phyloP scores from a whole-genome alignment of 495 filamentous ascomycete species.

The Neurospora terricola region DNA sequence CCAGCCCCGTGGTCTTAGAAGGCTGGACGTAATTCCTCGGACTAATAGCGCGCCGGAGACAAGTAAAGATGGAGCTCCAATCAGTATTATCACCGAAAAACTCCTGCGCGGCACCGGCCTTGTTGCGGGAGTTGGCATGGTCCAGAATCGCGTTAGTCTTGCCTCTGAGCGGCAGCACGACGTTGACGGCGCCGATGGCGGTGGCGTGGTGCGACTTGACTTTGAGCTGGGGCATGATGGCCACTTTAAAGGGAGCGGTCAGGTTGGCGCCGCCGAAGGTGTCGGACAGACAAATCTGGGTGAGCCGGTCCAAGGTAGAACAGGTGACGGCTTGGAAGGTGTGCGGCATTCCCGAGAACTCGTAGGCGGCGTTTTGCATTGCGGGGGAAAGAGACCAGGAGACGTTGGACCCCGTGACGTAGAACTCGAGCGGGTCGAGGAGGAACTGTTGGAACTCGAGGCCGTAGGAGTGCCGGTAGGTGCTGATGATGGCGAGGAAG shows the following conservation, averaged over 20 bases:
- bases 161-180: slow-evolving; percentile 63
- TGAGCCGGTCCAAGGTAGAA: slow-evolving; percentile 52
- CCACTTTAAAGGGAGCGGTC: slow-evolving; percentile 66
- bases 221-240: slow-evolving; percentile 56
- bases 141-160: slow-evolving; percentile 49
- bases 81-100: slow-evolving; percentile 83
- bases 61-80: slow-evolving; percentile 63
- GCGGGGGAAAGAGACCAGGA: slow-evolving; percentile 67
- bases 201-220: slow-evolving; percentile 65
- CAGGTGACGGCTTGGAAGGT: slow-evolving; percentile 56
- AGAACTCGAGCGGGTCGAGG: slow-evolving; percentile 61
- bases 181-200: slow-evolving; percentile 76
- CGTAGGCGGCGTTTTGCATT: slow-evolving; percentile 71
- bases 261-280: slow-evolving; percentile 67
- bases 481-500: slow-evolving; percentile 32
- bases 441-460: slow-evolving; percentile 45
- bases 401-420: slow-evolving; percentile 62
- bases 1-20: slow-evolving; percentile 53
- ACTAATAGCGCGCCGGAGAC: slow-evolving; percentile 64
- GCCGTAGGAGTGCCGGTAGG: slow-evolving; percentile 41
- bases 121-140: slow-evolving; percentile 56
- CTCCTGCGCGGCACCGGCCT: slow-evolving; percentile 50
- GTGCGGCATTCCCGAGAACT: slow-evolving; percentile 62
- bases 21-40: slow-evolving; percentile 68
- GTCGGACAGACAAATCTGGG: slow-evolving; percentile 50